A percentile compares a stretch with the other conserved stretches of the same genome.
Conservation (phyloP, 129 eudicot species). For the Artemisia tridentata region DNA sequence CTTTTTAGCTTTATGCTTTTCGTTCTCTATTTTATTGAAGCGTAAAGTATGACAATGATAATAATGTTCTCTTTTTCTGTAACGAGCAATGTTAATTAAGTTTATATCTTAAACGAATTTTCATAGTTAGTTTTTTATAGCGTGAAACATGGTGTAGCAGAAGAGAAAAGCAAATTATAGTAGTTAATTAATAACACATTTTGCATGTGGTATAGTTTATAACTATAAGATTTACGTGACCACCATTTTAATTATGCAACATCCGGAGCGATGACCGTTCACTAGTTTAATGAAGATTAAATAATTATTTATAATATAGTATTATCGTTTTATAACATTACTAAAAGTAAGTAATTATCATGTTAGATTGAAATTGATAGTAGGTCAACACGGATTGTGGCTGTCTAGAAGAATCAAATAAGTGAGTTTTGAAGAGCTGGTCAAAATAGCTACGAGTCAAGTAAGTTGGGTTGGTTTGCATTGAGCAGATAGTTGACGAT, state of each 20-base stretch:
- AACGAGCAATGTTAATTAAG: too few species aligned
- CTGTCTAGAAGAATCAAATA: too few species aligned
- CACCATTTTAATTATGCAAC: neutral
- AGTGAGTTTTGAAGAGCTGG: too few species aligned
- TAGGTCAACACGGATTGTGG: too few species aligned
- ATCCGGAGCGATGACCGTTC: neutral
- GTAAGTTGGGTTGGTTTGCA: too few species aligned
- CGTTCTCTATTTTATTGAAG: neutral
- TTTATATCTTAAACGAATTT: too few species aligned
- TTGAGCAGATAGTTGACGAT: too few species aligned
- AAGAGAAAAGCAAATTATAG: neutral
- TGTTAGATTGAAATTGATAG: neutral
- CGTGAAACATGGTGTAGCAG: neutral
- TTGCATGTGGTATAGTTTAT: neutral
- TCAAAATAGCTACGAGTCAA: too few species aligned
- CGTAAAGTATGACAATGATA: neutral
- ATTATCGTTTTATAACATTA: neutral
- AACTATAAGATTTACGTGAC: neutral
- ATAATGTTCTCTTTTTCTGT: neutral
- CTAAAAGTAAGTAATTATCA: neutral
- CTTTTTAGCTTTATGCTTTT: conserved; percentile 8
- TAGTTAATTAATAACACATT: neutral
- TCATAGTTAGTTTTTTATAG: neutral
- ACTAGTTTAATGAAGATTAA: neutral
- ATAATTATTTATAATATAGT: neutral